Base-by-base conservation (phyloP, 139 green algal genomes). In the Axilococcus clingmanii region DNA sequence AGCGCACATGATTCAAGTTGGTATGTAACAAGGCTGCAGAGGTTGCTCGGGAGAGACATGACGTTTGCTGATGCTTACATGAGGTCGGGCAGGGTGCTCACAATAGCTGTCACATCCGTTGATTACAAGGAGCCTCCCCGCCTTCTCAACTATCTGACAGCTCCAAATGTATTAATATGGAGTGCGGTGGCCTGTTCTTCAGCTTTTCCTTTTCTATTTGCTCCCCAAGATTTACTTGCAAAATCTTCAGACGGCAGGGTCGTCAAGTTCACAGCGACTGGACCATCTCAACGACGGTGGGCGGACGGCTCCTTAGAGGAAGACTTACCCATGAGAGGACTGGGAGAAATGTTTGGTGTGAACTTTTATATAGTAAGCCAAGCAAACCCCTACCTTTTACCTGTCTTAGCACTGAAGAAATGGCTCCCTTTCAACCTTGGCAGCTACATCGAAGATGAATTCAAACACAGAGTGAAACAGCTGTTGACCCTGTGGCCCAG, bases 131-230 rank as follows among this genome's bases (percentile, higher is more conserved):
- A 98, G 71, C 89, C 87, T n/a, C 69, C 83, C 4, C 68, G 84
- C 15, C 67, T 95, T 40, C 77, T 94, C 32, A 95, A 95, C 71
- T 94, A 95, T 69, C 75, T 95, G 27, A 93, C 84, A 28, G 84
- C 82, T 0, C 87, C 86, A 32, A 74, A 90, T 51, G 83, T 86
- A 43, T 20, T 94, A 2, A 68, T 94, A 17, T 94, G 87, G 86
- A 81, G 57, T 33, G 87, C 86, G 3, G 86, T 95, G 16, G 81
- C 86, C 23, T 86, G 80, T 36, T 87, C 73, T 55, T 88, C 74
- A 24, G 83, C 86, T 24, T 94, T 94, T 64, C 86, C 86, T 8
- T 71, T 82, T 29, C 77, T 94, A 12, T 94, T 86, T 68, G 75
- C 76, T 11, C 70, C 87, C 7, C 81, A 89, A 68, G 67, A 88